phyloP scores from a whole-genome alignment of 805 yeast species.

The Myxozyma udenii region DNA sequence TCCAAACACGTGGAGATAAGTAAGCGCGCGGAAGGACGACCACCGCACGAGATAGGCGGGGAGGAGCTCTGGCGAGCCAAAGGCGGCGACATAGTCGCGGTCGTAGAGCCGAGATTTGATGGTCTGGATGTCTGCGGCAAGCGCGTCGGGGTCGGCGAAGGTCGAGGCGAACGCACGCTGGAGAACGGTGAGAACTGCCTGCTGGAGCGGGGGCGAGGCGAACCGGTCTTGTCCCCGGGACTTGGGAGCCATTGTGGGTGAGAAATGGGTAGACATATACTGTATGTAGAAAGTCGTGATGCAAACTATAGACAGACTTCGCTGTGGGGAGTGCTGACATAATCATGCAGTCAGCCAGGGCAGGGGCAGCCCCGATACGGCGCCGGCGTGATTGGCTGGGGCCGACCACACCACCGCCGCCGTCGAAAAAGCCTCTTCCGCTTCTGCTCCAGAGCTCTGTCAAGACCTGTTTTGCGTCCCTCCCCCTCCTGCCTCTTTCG shows the following conservation, averaged over 20 bases:
- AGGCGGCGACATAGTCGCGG: conserved; percentile 69
- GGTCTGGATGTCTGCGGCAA: conserved; percentile 46
- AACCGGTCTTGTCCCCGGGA: neutral
- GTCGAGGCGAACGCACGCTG: conserved; percentile 15
- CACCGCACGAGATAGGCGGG: conserved; percentile 79
- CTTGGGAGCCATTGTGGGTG: neutral
- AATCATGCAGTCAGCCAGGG: too few species aligned
- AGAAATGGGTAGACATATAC: too few species aligned
- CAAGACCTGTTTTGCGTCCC: too few species aligned
- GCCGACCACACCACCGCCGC: neutral
- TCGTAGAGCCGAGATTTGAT: conserved; percentile 70
- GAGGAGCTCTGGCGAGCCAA: conserved; percentile 53
- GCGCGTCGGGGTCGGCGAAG: conserved; percentile 17
- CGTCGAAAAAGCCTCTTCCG: neutral
- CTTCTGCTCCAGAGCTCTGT: neutral
- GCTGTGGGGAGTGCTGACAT: too few species aligned
- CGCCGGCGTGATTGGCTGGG: conserved; percentile 1
- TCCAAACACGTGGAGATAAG: conserved; percentile 66
- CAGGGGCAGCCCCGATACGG: too few species aligned
- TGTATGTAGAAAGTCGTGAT: too few species aligned
- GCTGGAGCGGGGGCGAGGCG: conserved; percentile 13
- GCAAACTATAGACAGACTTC: too few species aligned
- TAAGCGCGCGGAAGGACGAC: conserved; percentile 79
- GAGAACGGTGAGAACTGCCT: conserved; percentile 13
- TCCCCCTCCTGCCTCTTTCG: too few species aligned